phyloP scores from a whole-genome alignment of 2,329 filamentous ascomycete species.

The Paraphaeosphaeria minitans region DNA sequence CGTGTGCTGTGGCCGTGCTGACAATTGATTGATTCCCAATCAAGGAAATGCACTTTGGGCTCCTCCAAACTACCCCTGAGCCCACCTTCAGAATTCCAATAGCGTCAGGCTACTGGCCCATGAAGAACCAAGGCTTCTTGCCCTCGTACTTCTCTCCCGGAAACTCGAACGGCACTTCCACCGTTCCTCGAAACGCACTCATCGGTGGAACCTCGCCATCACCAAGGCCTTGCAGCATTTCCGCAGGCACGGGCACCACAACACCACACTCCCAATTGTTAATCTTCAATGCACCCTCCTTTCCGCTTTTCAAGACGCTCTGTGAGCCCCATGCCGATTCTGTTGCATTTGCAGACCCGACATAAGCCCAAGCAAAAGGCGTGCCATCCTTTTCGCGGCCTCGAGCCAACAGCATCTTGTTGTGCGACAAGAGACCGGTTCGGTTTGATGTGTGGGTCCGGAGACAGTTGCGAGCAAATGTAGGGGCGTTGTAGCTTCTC shows the following conservation, averaged over 20 bases:
- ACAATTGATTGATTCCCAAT: neutral
- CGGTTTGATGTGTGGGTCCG: conserved; percentile 77
- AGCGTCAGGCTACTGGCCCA: conserved; percentile 11
- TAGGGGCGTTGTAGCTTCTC: conserved; percentile 71
- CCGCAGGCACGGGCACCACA: conserved; percentile 63
- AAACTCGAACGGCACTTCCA: conserved; percentile 69
- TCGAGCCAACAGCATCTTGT: conserved; percentile 66
- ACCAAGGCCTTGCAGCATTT: conserved; percentile 18
- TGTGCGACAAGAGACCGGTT: conserved; percentile 80
- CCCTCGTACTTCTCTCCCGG: conserved; percentile 60
- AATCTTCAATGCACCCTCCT: conserved; percentile 70
- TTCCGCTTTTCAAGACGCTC: conserved; percentile 69
- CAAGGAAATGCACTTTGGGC: neutral
- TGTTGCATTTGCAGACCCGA: conserved; percentile 90
- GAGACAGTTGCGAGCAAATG: conserved; percentile 74
- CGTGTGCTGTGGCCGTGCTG: too few relatives aligned
- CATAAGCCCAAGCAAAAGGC: conserved; percentile 74
- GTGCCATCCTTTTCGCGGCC: conserved; percentile 32
- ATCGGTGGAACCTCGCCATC: conserved; percentile 39
- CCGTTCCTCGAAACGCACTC: conserved; percentile 58
- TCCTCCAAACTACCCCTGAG: too few relatives aligned
- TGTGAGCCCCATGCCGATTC: conserved; percentile 92
- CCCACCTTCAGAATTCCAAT: neutral
- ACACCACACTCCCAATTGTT: conserved; percentile 98
- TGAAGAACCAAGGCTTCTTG: conserved; percentile 53